Base-by-base conservation (phyloP, 2,329 filamentous ascomycete species). In the Epichloe hybrida region DNA sequence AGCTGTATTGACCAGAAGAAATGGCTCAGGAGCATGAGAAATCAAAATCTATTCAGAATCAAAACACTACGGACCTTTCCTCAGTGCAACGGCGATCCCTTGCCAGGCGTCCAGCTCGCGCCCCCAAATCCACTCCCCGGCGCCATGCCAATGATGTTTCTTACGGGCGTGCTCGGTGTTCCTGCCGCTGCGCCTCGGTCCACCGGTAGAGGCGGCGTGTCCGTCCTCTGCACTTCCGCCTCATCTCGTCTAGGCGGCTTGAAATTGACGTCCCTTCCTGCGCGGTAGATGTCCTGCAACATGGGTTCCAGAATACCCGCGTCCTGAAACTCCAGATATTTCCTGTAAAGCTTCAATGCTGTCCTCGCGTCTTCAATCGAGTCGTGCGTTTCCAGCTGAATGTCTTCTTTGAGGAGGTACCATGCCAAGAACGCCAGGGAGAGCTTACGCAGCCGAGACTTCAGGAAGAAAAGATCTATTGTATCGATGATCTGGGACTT, bases 321-420 rank as follows among this genome's bases (percentile, higher is more conserved):
- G 57, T 94, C 88, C 49, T 84, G 74, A 61, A 87, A 97, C 68
- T 97, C 90, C 55, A 88, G 76, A 66, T 89, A 96, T 65, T 95
- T 96, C 43, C 85, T 79, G 61, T 84, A 98, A 8, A 98, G 73
- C 63, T 88, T 87, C 40, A 97, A 74, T 0, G 94, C 93, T 40
- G 91, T 96, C 27, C 86, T 79, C 0, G 93, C 90, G 65, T 98
- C 93, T 66, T 97, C 93, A 58, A 98, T 94, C 11, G 85, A 91
- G 67, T 98, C 93, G 67, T 98, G 94, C 6, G 83, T 88, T 57
- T 88, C 86, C 61, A 88, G 77, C 67, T 98, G 94, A 54, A 98
- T 96, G 61, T 91, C 88, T 66, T 97, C 88, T 60, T 89, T 89
- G 41, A 98, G 80, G 8, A 98, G 76, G 49, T 83, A 83, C 85